A percentile compares a stretch with the other conserved stretches of the same genome.
Evolutionary conservation across 1,284 basidiomycete species (phyloP).

Genomic region (Pseudozyma flocculosa): DNA sequence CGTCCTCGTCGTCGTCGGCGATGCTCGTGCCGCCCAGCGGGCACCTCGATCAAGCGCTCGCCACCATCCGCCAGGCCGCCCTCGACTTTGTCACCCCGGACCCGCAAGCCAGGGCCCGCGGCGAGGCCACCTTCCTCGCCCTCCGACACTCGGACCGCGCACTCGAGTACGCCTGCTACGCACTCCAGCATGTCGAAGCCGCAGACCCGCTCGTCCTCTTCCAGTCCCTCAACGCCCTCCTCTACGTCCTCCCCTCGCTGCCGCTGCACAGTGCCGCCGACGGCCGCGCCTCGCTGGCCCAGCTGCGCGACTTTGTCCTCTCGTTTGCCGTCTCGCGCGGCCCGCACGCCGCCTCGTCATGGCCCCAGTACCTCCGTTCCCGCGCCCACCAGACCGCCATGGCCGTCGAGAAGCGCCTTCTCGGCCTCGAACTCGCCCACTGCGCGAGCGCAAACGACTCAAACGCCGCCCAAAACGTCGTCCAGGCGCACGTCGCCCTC

Average conservation of each 20-base stretch:
- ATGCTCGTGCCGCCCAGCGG: constrained; percentile 26
- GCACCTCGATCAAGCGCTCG: constrained; percentile 38
- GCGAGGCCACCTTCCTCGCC: constrained; percentile 42
- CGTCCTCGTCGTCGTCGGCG: too few species aligned
- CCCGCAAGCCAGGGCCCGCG: constrained; percentile 29
- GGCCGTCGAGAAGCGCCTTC: constrained; percentile 34
- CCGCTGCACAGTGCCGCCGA: constrained; percentile 4
- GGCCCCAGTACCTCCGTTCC: constrained; percentile 38
- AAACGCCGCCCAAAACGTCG: constrained; percentile 1
- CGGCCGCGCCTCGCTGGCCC: constrained; percentile 14
- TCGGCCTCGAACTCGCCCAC: constrained; percentile 37
- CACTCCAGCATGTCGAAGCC: constrained; percentile 27
- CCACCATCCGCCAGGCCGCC: constrained; percentile 37
- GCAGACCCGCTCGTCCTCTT: constrained; percentile 41
- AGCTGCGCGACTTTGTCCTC: constrained; percentile 39
- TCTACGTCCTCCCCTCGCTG: constrained; percentile 32
- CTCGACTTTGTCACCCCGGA: constrained; percentile 41
- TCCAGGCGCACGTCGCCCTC: constrained; percentile 20
- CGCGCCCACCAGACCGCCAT: constrained; percentile 39
- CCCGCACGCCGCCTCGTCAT: constrained; percentile 14
- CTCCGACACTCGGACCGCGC: constrained; percentile 39
- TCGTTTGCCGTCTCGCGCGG: constrained; percentile 33
- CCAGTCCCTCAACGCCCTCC: constrained; percentile 34
- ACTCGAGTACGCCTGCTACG: constrained; percentile 41
- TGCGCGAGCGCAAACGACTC: constrained; percentile 11